These are phyloP conservation scores for Lachnellula suecica DNA, from an alignment of 2,329 filamentous ascomycete species.

Conservation along the genomic window DNA sequence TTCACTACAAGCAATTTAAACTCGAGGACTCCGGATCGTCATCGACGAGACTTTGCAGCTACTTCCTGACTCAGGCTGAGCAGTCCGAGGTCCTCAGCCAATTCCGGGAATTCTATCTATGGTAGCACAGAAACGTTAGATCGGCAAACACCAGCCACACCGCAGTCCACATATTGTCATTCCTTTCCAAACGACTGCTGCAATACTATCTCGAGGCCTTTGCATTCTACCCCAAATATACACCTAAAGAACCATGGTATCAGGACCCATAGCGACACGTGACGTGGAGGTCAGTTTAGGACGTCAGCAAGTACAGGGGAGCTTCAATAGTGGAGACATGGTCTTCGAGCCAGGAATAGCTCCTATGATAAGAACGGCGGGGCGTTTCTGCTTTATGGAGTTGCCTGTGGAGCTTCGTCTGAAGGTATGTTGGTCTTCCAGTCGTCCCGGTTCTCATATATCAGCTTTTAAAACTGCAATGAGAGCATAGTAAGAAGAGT, in stretches of 20 bases:
- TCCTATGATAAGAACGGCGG: conserved; percentile 16
- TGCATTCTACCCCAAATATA: neutral
- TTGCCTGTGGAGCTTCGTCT: conserved; percentile 32
- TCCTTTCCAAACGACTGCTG: neutral
- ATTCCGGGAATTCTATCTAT: neutral
- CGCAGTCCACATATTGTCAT: neutral
- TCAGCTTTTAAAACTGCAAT: too few relatives aligned
- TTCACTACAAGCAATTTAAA: too few relatives aligned
- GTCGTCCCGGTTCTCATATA: neutral
- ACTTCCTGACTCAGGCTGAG: neutral
- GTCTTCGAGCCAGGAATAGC: neutral
- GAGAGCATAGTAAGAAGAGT: neutral
- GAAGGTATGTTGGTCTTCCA: conserved; percentile 22
- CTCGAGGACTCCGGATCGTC: neutral
- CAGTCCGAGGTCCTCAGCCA: neutral
- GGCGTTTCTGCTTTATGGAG: conserved; percentile 25
- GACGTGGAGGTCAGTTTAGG: neutral
- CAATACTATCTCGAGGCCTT: neutral
- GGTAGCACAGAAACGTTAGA: neutral
- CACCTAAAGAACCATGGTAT: neutral
- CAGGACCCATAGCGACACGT: neutral
- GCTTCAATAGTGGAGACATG: neutral
- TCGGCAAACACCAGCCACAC: neutral
- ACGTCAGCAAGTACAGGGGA: neutral
- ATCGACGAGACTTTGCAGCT: neutral